Conservation (phyloP, 2,329 filamentous ascomycete genomes). For the Ceratocystis ficicola region DNA sequence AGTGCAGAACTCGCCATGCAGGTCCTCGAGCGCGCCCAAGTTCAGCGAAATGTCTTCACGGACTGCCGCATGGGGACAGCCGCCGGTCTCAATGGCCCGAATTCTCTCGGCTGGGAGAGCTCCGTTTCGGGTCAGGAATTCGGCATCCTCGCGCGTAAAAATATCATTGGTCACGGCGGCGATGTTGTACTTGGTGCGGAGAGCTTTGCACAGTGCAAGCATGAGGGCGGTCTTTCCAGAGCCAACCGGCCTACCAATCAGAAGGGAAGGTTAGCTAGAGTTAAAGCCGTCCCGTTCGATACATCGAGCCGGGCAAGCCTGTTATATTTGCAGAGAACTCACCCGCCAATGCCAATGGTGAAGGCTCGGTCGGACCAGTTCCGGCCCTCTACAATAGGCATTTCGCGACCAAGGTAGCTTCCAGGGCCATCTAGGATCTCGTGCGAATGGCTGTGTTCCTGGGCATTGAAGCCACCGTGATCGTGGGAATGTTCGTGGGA, state of each 20-base stretch:
- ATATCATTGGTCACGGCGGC: conserved; percentile 98
- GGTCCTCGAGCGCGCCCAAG: conserved; percentile 77
- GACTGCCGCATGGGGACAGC: conserved; percentile 92
- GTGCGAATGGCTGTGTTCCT: conserved; percentile 85
- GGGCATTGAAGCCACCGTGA: conserved; percentile 33
- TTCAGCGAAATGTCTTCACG: conserved; percentile 94
- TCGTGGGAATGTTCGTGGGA: conserved; percentile 19
- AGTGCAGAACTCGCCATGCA: conserved; percentile 66
- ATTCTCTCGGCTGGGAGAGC: conserved; percentile 76
- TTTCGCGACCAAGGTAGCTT: conserved; percentile 77
- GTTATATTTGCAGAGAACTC: conserved; percentile 28
- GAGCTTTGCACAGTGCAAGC: conserved; percentile 77
- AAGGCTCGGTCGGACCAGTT: conserved; percentile 84
- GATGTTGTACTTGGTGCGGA: conserved; percentile 71
- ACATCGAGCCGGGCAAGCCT: no score
- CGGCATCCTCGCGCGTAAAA: conserved; percentile 95
- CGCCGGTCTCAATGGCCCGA: conserved; percentile 91
- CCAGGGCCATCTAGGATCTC: conserved; percentile 92
- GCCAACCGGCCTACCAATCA: conserved; percentile 61
- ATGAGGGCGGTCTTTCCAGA: conserved; percentile 96
- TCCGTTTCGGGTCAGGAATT: conserved; percentile 80
- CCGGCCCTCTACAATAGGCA: conserved; percentile 81
- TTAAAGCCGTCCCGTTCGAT: no score
- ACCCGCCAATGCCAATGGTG: conserved; percentile 97
- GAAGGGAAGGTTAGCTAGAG: no score